These are phyloP conservation scores for Stenogyne calaminthoides DNA, from an alignment of 305 asterid species.

Conservation along the genomic window DNA sequence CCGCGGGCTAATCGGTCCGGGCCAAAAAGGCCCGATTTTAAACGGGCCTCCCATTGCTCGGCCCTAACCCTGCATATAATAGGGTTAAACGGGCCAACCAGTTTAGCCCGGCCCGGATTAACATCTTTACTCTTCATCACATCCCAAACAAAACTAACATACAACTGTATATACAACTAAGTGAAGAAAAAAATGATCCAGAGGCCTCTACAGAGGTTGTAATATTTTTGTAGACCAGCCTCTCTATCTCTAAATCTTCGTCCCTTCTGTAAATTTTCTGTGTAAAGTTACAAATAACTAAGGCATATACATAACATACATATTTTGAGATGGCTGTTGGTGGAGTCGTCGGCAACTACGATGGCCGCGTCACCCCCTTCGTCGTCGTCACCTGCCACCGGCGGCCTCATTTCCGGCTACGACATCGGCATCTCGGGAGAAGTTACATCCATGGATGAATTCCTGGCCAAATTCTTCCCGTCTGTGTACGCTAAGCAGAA, in stretches of 20 bases:
- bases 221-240: not conserved
- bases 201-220: not conserved
- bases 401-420: not conserved
- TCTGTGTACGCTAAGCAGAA: not conserved
- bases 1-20: no score
- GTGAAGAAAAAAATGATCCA: not conserved
- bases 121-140: no score
- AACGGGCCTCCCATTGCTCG: no score
- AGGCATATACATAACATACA: not conserved
- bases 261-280: not conserved
- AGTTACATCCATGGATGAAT: not conserved
- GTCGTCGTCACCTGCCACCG: not conserved
- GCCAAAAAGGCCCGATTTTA: no score
- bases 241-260: not conserved
- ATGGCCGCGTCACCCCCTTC: not conserved
- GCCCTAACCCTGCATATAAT: no score
- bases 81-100: no score
- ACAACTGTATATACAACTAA: not conserved
- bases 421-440: not conserved
- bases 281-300: not conserved
- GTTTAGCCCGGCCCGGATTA: no score
- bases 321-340: not conserved
- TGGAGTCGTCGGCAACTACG: not conserved
- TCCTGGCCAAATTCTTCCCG: not conserved
- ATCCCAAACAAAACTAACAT: no score